A percentile compares a stretch with the other conserved stretches of the same genome.
Evolutionary conservation across 331 rosid species (phyloP).

Genomic region (Pyracantha coccinea): DNA sequence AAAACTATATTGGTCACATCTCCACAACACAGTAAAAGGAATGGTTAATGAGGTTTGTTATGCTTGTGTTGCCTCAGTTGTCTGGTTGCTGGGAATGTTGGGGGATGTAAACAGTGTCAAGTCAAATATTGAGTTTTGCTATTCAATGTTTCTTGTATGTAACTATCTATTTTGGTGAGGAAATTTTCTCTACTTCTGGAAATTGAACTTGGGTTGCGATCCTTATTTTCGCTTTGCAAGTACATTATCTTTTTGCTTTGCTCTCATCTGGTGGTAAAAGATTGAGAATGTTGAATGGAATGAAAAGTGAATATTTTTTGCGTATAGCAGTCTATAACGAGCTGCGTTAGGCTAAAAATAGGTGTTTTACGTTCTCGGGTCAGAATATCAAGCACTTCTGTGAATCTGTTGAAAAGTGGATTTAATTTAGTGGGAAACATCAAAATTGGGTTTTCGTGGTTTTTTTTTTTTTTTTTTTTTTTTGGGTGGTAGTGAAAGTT

Average conservation of each 20-base stretch:
- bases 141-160: not conserved
- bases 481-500: too few species aligned
- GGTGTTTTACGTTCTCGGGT: too few species aligned
- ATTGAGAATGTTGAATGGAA: not conserved
- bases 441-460: conserved; percentile 2
- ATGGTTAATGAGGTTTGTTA: not conserved
- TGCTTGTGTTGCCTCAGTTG: not conserved
- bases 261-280: not conserved
- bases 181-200: not conserved
- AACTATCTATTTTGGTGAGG: not conserved
- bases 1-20: not conserved
- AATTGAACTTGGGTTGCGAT: not conserved
- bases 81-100: not conserved
- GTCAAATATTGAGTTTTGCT: not conserved
- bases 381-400: too few species aligned
- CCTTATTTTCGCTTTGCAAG: not conserved
- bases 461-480: not conserved
- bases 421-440: not conserved
- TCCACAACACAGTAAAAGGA: not conserved
- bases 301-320: too few species aligned
- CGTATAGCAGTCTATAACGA: not conserved
- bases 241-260: too few species aligned
- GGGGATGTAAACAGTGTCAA: not conserved
- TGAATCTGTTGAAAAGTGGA: not conserved
- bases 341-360: too few species aligned